Base-by-base conservation (phyloP, 2,329 filamentous ascomycete species). In the Phaeomoniella chlamydospora region DNA sequence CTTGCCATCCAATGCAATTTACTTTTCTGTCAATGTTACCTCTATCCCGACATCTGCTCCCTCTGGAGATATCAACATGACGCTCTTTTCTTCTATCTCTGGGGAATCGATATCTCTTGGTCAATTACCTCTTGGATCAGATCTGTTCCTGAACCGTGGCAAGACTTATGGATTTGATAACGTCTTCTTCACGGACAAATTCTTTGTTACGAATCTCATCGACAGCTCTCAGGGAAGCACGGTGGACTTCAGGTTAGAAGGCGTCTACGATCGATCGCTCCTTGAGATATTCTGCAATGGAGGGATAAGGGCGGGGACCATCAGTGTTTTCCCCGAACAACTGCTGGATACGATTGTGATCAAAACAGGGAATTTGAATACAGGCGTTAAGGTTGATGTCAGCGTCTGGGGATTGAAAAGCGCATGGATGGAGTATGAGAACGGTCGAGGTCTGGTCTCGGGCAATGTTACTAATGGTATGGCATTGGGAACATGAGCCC, bases 101-200 rank as follows among this genome's bases (percentile, higher is more conserved):
- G 60, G 59, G 4, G 70, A 74, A 43, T 60, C 54, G 5, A 46
- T 74, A 2, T 53, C 56, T 2, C 64, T 65, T 3, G 71, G 70
- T 3, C 65, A 64, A 34, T 63, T 57, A 42, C 54, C 71, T 35
- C 55, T 59, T 18, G 65, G 64, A 12, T 65, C 70, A 40, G 55
- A 57, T 1, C 56, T 60, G 1, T 68, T 68, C 49, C 72, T 59
- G 56, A 59, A 71, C 40, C 64, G 71, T 1, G 62, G 63, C 9
- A 50, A 60, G 12, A 56, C 67, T 4, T 48, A 53, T 13, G 68
- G 65, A 2, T 72, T 68, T 45, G 60, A 65, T 12, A 68, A 70
- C 41, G 56, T 62, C 2, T 70, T 67, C 52, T 73, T 72, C 49
- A 72, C 65, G 0, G 65, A 73, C 41, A 67, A 68, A 43, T 70